Base-by-base conservation (phyloP, 148 eudicot species). In the Vaccinium myrtillus region DNA sequence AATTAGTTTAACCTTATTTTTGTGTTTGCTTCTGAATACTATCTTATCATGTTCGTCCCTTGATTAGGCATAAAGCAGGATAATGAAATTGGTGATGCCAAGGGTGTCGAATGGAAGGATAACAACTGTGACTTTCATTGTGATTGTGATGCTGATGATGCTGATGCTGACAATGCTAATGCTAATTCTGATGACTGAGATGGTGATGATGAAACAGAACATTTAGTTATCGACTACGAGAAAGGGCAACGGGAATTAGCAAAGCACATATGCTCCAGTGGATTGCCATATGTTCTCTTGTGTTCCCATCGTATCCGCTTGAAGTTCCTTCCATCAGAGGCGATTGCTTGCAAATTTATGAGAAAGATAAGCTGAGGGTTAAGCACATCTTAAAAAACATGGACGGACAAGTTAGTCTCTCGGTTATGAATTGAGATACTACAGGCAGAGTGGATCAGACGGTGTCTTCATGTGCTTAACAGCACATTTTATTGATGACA, bases 371-470 rank as follows among this genome's bases (percentile, higher is more conserved):
- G 7, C n/a, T 16, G 77, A 32, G 50, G 77, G 50, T 73, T 36
- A 6, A 73, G n/a, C 77, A 73, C 0, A 36, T 73, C n/a, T 73
- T 73, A 73, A 5, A 32, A 16, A 36, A 18, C n/a, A 73, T 16
- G 50, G 49, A 73, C 36, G 77, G 77, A 15, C 77, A 73, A 73
- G 39, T 73, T 36, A 73, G 77, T 30, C 77, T 36, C 49, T 36
- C n/a, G 10, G 49, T 73, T 73, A 73, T 0, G n/a, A 10, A 25
- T 27, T 25, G 73, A 67, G 73, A 25, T 67, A 25, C 15, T 67
- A 67, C 36, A 67, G 73, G 15, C 30, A 0, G 23, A 23, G 14
- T 9, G 36, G 36, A 25, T 25, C 5, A 0, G 73, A 67, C 10
- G 27, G 1, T 67, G 32, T 1, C 2, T 67, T 67, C 73, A 67